Conservation (phyloP, 257 asterid species). For the Scutellaria barbata region DNA sequence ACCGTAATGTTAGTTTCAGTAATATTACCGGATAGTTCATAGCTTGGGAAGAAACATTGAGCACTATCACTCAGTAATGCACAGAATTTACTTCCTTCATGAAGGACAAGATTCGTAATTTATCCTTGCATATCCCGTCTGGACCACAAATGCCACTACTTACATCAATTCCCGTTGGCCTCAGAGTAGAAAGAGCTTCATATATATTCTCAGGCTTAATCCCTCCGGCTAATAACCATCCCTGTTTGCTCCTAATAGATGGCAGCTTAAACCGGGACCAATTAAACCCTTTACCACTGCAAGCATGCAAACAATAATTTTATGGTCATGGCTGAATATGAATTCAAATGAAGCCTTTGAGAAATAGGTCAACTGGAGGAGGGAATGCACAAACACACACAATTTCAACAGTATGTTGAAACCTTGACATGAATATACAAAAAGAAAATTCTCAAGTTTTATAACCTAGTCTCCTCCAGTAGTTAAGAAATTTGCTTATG, state of each 20-base stretch:
- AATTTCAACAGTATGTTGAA: background rate
- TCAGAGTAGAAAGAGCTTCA: conserved; percentile 71
- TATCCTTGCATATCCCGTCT: conserved; percentile 80
- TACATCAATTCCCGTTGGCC: conserved; percentile 85
- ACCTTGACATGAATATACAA: background rate
- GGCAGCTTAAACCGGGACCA: conserved; percentile 84
- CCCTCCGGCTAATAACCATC: conserved; percentile 97
- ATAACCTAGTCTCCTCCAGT: background rate
- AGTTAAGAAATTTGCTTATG: background rate
- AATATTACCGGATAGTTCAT: background rate
- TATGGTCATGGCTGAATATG: conserved; percentile 12
- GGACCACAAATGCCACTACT: conserved; percentile 93
- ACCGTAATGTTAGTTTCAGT: background rate
- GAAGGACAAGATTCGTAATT: conserved; percentile 61
- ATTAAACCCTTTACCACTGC: conserved; percentile 85
- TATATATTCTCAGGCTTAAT: conserved; percentile 68
- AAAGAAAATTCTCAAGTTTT: background rate
- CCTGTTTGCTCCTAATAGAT: conserved; percentile 63
- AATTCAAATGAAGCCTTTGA: background rate
- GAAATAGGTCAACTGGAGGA: conserved; percentile 6
- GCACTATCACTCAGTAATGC: conserved; percentile 37
- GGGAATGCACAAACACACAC: too few relatives aligned
- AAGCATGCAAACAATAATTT: conserved; percentile 31
- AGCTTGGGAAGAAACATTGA: conserved; percentile 3
- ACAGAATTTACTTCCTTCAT: conserved; percentile 68